Conservation (phyloP, 352 stramenopile species). For the Phytophthora capsici region DNA sequence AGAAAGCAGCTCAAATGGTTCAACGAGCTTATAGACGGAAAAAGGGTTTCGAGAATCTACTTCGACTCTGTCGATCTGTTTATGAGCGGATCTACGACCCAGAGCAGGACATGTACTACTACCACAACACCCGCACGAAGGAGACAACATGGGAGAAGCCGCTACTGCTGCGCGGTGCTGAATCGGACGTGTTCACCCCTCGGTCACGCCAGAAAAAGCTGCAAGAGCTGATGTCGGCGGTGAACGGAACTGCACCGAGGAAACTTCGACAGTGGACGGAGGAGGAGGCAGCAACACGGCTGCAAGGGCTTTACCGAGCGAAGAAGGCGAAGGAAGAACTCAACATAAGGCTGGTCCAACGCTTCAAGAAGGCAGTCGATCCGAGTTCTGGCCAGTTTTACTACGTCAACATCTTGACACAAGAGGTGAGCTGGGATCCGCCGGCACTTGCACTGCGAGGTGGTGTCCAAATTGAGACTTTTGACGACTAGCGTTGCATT, state of each 20-base stretch:
- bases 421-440: constrained; percentile 67
- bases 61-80: constrained; percentile 52
- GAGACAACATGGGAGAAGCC: constrained; percentile 77
- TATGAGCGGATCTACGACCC: constrained; percentile 80
- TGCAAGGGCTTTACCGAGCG: constrained; percentile 69
- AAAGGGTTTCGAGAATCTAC: constrained; percentile 51
- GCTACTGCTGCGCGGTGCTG: constrained; percentile 41
- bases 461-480: constrained; percentile 38
- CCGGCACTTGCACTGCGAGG: constrained; percentile 41
- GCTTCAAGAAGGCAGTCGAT: constrained; percentile 71
- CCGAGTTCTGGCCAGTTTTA: constrained; percentile 57
- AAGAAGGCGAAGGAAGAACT: constrained; percentile 56
- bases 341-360: constrained; percentile 36
- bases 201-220: constrained; percentile 53
- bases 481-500: constrained; percentile 12
- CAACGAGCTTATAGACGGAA: constrained; percentile 61
- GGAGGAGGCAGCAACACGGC: constrained; percentile 44
- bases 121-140: constrained; percentile 81
- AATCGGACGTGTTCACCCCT: constrained; percentile 59
- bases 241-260: constrained; percentile 8
- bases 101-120: constrained; percentile 61
- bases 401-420: constrained; percentile 77
- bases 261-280: constrained; percentile 48
- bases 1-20: constrained; percentile 58
- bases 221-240: constrained; percentile 23